Percentiles rank a stretch among this genome's conserved stretches.
These are phyloP conservation scores for Bipolaris oryzae DNA, from an alignment of 2,329 filamentous ascomycete genomes.

Conservation along the genomic window DNA sequence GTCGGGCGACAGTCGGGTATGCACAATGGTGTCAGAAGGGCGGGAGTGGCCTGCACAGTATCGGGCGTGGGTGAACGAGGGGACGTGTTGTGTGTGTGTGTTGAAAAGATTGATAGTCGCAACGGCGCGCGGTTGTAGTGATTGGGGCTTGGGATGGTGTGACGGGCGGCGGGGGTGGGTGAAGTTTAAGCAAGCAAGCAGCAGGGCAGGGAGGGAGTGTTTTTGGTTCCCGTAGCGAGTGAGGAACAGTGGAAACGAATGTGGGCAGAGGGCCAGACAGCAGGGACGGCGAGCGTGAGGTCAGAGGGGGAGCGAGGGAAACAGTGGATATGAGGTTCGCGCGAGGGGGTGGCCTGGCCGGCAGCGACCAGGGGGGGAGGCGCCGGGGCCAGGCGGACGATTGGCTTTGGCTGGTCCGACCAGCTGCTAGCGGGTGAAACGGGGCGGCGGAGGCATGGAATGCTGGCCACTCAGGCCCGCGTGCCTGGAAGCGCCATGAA, in stretches of 20 bases:
- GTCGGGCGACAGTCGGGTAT: slow-evolving; percentile 9
- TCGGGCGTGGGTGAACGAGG: slow-evolving; percentile 2
- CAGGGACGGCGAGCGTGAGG: slow-evolving; percentile 25
- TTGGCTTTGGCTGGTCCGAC: slow-evolving; percentile 23
- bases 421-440: slow-evolving; percentile 29
- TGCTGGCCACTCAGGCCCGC: slow-evolving; percentile 27
- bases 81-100: not conserved
- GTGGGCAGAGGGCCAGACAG: slow-evolving; percentile 20
- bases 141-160: not conserved
- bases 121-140: not conserved
- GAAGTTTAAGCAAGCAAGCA: not conserved
- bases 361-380: not conserved
- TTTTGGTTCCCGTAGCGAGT: slow-evolving; percentile 37
- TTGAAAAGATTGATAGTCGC: slow-evolving; percentile 3
- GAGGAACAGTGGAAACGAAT: slow-evolving; percentile 43
- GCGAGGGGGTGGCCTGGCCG: slow-evolving; percentile 11
- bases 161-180: too few species aligned
- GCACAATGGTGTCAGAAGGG: slow-evolving; percentile 12
- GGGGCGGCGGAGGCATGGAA: slow-evolving; percentile 13
- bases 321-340: slow-evolving; percentile 35
- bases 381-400: slow-evolving; percentile 14
- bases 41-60: slow-evolving; percentile 31
- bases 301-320: slow-evolving; percentile 24
- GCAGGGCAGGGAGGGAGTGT: slow-evolving; percentile 1
- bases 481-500: slow-evolving; percentile 38